phyloP scores from a whole-genome alignment of 2,329 filamentous ascomycete genomes.

The Lecanicillium sp. region DNA sequence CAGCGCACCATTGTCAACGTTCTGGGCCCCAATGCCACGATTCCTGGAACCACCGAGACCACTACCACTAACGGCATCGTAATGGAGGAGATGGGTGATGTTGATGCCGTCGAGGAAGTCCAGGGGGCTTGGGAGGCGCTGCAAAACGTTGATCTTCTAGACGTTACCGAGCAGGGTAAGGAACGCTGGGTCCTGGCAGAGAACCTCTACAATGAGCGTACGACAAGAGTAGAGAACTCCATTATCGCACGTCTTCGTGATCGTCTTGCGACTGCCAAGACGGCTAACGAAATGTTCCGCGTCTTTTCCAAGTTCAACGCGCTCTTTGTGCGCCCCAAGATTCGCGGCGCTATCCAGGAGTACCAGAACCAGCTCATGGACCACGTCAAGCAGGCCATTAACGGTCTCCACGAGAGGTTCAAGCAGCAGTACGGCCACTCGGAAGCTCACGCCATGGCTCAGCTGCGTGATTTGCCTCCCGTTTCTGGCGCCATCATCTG shows the following conservation, averaged over 20 bases:
- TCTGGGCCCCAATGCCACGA: slow-evolving; percentile 67
- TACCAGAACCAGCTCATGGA: slow-evolving; percentile 98
- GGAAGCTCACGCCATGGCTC: slow-evolving; percentile 96
- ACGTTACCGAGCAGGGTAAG: slow-evolving; percentile 85
- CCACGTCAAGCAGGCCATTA: slow-evolving; percentile 95
- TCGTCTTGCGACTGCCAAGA: slow-evolving; percentile 89
- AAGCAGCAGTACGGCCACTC: slow-evolving; percentile 99
- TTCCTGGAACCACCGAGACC: slow-evolving; percentile 47
- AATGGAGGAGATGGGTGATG: slow-evolving; percentile 91
- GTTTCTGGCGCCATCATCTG: slow-evolving; percentile 97
- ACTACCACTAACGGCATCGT: slow-evolving; percentile 57
- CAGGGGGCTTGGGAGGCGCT: slow-evolving; percentile 89
- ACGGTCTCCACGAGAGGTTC: slow-evolving; percentile 88
- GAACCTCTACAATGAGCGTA: slow-evolving; percentile 94
- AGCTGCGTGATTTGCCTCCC: slow-evolving; percentile 89
- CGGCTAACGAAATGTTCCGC: slow-evolving; percentile 98
- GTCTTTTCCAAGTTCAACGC: slow-evolving; percentile 99
- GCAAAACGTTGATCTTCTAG: slow-evolving; percentile 90
- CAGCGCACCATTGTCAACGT: slow-evolving; percentile 95
- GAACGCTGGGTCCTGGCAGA: slow-evolving; percentile 90
- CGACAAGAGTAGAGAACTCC: slow-evolving; percentile 94
- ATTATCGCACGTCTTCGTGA: slow-evolving; percentile 94
- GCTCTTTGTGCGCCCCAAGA: slow-evolving; percentile 96
- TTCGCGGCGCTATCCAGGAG: slow-evolving; percentile 93
- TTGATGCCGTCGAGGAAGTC: slow-evolving; percentile 95